Percentiles rank a stretch among this genome's conserved stretches.
Evolutionary conservation across 129 eudicot genomes (phyloP).

Genomic region (Tagetes patula): DNA sequence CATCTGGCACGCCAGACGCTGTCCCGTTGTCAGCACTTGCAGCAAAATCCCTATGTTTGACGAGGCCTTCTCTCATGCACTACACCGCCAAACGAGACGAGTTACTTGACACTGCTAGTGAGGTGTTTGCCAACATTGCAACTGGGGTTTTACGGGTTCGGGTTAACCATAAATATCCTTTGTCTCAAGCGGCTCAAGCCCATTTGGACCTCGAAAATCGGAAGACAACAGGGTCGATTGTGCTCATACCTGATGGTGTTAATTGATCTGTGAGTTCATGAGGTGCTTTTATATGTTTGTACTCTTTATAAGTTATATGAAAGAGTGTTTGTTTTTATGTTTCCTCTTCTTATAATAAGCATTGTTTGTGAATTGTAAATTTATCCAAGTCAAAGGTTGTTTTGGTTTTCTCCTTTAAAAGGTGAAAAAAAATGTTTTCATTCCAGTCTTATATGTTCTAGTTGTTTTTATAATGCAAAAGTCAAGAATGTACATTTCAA

Average conservation of each 20-base stretch:
- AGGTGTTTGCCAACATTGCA: constrained; percentile 55
- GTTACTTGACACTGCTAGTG: constrained; percentile 67
- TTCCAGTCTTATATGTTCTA: too few relatives aligned
- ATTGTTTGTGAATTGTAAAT: too few relatives aligned
- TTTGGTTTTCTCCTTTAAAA: too few relatives aligned
- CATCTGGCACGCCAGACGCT: constrained; percentile 69
- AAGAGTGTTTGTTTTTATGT: too few relatives aligned
- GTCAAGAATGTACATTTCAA: too few relatives aligned
- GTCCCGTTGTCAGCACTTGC: constrained; percentile 63
- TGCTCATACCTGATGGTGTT: constrained; percentile 62
- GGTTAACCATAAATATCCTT: constrained; percentile 65
- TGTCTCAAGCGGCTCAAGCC: constrained; percentile 75
- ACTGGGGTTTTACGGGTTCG: constrained; percentile 57
- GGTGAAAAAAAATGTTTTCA: too few relatives aligned
- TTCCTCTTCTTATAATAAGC: too few relatives aligned
- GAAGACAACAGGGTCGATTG: constrained; percentile 66
- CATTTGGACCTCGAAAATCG: constrained; percentile 71
- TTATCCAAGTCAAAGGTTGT: too few relatives aligned
- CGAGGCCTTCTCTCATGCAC: constrained; percentile 68
- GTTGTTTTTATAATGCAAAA: too few relatives aligned
- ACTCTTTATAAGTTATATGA: too few relatives aligned
- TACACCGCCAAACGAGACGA: constrained; percentile 65
- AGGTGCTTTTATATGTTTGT: not conserved
- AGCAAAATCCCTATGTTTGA: constrained; percentile 58
- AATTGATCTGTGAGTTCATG: constrained; percentile 17